phyloP scores from a whole-genome alignment of 352 stramenopile genomes.

The Saprolegnia parasitica region DNA sequence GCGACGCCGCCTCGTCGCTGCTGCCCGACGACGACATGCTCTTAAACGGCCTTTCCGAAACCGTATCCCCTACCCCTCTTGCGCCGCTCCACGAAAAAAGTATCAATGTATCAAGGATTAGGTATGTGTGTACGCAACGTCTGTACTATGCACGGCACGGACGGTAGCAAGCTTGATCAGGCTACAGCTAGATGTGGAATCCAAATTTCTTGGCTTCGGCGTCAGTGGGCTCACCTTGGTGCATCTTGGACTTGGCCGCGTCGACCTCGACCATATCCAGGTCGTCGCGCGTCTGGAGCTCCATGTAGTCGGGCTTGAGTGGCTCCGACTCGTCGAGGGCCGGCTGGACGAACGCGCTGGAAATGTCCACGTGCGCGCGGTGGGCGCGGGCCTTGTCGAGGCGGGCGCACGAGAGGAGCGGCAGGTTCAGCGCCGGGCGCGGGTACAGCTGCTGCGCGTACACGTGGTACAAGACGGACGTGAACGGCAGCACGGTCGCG shows the following conservation, averaged over 20 bases:
- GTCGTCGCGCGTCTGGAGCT: conserved; percentile 15
- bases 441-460: conserved; percentile 67
- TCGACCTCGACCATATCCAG: not conserved
- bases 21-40: not conserved
- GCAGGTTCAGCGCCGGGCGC: conserved; percentile 58
- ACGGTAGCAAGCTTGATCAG: not conserved
- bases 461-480: conserved; percentile 62
- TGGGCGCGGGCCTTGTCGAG: conserved; percentile 53
- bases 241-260: not conserved
- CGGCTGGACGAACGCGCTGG: conserved; percentile 67
- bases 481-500: conserved; percentile 58
- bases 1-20: conserved; percentile 13
- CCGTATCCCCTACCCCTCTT: too few relatives aligned
- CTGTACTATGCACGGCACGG: not conserved
- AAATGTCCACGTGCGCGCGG: conserved; percentile 46
- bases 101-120: too few relatives aligned
- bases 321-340: conserved; percentile 50
- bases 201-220: not conserved
- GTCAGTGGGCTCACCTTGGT: not conserved
- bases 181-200: conserved; percentile 17
- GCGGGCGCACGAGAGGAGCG: conserved; percentile 69
- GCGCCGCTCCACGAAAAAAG: too few relatives aligned
- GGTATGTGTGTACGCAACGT: not conserved
- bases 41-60: too few relatives aligned
- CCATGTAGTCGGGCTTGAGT: conserved; percentile 67